These are phyloP conservation scores for Leccinellum luteum DNA, from an alignment of 768 basidiomycete genomes.

Conservation along the genomic window DNA sequence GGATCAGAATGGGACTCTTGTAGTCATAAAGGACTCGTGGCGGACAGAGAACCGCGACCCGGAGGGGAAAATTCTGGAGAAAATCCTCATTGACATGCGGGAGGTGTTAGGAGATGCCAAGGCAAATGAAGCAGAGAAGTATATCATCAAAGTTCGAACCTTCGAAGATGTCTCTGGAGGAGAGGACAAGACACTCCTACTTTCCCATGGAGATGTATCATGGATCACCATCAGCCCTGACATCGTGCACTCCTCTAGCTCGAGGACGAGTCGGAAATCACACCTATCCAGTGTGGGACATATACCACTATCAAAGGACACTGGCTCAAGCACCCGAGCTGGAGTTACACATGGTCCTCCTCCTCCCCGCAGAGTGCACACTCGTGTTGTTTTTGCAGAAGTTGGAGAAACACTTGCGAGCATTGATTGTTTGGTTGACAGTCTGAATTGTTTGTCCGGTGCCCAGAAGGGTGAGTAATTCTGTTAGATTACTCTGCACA, in stretches of 20 bases:
- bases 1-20: not conserved
- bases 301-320: too few species aligned
- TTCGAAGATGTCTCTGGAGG: not conserved
- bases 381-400: not conserved
- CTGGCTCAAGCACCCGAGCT: too few species aligned
- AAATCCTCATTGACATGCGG: not conserved
- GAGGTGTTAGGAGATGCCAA: not conserved
- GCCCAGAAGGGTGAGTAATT: not conserved
- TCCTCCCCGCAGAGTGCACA: not conserved
- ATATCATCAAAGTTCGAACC: not conserved
- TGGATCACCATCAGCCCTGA: too few species aligned
- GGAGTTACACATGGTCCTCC: too few species aligned
- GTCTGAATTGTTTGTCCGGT: not conserved
- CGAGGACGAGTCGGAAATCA: too few species aligned
- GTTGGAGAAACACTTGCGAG: not conserved
- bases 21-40: slow-evolving; percentile 12
- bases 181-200: too few species aligned
- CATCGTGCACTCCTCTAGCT: too few species aligned
- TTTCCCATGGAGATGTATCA: too few species aligned
- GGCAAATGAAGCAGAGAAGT: not conserved
- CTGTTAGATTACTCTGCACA: not conserved
- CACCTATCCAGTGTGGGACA: too few species aligned
- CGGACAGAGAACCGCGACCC: not conserved
- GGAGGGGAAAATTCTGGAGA: not conserved
- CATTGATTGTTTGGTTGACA: not conserved